Evolutionary conservation across 345 rosid species (phyloP), one percentile per base, ranked within the genome.

Genomic region (Gynandropsis gynandra): DNA sequence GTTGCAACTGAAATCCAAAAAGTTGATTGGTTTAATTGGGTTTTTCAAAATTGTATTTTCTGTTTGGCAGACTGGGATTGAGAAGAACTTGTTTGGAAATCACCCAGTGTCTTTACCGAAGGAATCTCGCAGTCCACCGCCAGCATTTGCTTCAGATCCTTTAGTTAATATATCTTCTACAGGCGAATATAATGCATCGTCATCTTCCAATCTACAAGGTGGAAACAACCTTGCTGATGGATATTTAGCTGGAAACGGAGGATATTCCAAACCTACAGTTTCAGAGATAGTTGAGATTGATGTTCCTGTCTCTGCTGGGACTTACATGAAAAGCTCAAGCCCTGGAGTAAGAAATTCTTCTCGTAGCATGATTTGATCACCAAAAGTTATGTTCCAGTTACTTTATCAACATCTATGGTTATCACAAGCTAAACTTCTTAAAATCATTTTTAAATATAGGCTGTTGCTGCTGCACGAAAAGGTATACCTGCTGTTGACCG

Each of bases 211-310:
- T 27, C 37, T 67, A 54, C 74, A 67, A 50, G 80, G 65, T 56
- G 92, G 71, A 24, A 72, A 48, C 12, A 68, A 56, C 32, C 50
- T 61, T 21, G 39, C 62, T 47, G 79, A 75, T 64, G 80, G 68
- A 61, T 68, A 71, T 63, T 47, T 63, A 55, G 54, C 62, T 19
- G 69, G 63, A 44, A 57, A 61, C 57, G 79, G 73, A 34, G 82
- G 60, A 60, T 70, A 78, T 42, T 68, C 87, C 54, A 79, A 69
- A 50, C 56, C 66, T 54, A 67, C 73, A 2, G 78, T 74, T 18
- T 13, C 94, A 16, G 97, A 92, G 68, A 92, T 92, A 47, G 78
- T 76, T 70, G 99, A 92, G 75, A 80, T 92, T 45, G 97, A 88
- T 36, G 76, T 76, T 56, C 87, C 94, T 56, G 64, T 77, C 49